phyloP scores from a whole-genome alignment of 768 basidiomycete species.

The Naganishia kalamii region DNA sequence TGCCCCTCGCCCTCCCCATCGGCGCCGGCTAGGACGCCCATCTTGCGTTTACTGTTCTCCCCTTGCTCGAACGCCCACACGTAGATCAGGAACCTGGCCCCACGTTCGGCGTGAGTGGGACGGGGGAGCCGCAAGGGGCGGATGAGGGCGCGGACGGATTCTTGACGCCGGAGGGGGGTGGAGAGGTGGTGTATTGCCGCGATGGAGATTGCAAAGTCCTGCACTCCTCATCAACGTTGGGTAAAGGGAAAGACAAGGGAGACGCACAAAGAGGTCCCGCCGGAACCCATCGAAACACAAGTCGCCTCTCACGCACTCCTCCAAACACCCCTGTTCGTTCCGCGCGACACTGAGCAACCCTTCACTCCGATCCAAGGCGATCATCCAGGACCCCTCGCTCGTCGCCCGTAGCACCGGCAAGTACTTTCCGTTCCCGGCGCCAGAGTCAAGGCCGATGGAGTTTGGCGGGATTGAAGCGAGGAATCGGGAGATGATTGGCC shows the following conservation, averaged over 20 bases:
- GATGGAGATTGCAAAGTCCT: conserved; percentile 96
- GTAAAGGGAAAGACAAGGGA: conserved; percentile 21
- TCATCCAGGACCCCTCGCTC: conserved; percentile 60
- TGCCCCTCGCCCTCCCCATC: conserved; percentile 21
- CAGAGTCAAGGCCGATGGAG: conserved; percentile 85
- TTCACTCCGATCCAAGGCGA: conserved; percentile 76
- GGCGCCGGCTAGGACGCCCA: conserved; percentile 49
- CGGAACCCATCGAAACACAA: conserved; percentile 67
- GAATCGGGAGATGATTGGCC: conserved; percentile 78
- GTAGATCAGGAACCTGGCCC: conserved; percentile 72
- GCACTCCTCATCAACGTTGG: conserved; percentile 1
- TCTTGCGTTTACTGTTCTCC: conserved; percentile 65
- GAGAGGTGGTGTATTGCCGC: conserved; percentile 96
- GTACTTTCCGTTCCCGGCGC: conserved; percentile 97
- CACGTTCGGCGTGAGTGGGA: conserved; percentile 10
- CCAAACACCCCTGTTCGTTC: conserved; percentile 45
- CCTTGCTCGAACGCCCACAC: conserved; percentile 98
- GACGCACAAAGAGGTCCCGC: conserved; percentile 67
- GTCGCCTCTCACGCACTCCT: conserved; percentile 59
- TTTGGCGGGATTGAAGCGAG: conserved; percentile 64
- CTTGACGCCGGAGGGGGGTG: conserved; percentile 63
- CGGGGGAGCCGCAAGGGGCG: conserved; percentile 26
- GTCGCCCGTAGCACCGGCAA: conserved; percentile 60
- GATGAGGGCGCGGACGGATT: conserved; percentile 53
- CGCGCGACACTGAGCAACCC: conserved; percentile 72